Base-by-base conservation (phyloP, 1,284 basidiomycete species). In the Irpex rosettiformis region DNA sequence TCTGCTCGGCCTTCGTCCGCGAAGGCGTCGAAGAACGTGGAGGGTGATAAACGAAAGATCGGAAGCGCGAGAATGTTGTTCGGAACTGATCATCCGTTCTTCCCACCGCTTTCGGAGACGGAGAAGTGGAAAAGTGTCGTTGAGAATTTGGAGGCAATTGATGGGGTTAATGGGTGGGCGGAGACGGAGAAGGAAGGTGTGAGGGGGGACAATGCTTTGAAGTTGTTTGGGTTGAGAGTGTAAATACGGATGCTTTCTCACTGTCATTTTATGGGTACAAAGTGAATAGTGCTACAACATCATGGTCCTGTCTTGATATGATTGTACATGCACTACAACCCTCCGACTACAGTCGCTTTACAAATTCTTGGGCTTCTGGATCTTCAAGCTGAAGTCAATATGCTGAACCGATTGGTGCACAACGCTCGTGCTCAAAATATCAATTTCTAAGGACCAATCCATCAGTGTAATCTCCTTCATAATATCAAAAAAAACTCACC, bases 311-410 rank as follows among this genome's bases (percentile, higher is more conserved):
- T 48, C 52, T 42, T 48, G 21, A 30, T 27, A 28, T 21, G 7
- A 29, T 54, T 7, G n/a, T 42, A 45, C 33, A 16, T 40, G 16
- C 22, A n/a, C n/a, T n/a, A n/a, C n/a, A n/a, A n/a, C n/a, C n/a
- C n/a, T n/a, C n/a, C n/a, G n/a, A n/a, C n/a, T n/a, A n/a, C 16
- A 43, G 24, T 8, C 33, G 16, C 16, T 25, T 33, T 37, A 54
- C 27, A 33, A 29, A 11, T 58, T 52, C 51, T 70, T 69, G 4
- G 83, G 80, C 66, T 81, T 82, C 73, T 95, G 92, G 61, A 97
- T 89, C 80, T 97, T 97, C 66, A 97, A 79, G 67, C 93, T 95
- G 70, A 95, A 97, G 73, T 97, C 95, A 64, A 97, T 88, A 70
- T 96, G 94, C 62, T 86, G 91, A 25, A 93, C 91, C 4, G 91